These are phyloP conservation scores for Auricularia sp. DNA, from an alignment of 768 basidiomycete genomes.

Conservation along the genomic window DNA sequence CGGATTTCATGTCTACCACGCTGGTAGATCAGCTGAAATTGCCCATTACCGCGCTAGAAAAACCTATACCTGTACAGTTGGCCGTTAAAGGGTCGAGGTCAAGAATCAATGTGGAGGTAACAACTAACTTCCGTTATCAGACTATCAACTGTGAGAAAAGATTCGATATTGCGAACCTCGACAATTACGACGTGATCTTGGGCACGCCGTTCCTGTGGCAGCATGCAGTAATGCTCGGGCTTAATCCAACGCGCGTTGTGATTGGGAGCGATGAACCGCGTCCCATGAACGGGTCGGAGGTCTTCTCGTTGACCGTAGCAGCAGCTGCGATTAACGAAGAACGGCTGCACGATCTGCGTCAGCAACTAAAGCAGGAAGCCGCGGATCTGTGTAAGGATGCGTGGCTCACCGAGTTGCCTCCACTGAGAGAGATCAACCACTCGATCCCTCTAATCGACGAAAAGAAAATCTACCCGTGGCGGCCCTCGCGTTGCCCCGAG, in stretches of 20 bases:
- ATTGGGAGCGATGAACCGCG: neutral
- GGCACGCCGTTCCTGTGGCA: constrained; percentile 29
- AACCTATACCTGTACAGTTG: constrained; percentile 8
- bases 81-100: constrained; percentile 7
- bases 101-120: constrained; percentile 1
- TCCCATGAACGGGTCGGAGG: neutral
- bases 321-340: neutral
- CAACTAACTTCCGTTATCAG: constrained; percentile 5
- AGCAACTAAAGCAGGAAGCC: neutral
- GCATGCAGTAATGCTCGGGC: constrained; percentile 19
- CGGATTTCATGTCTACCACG: constrained; percentile 10
- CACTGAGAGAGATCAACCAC: constrained; percentile 32
- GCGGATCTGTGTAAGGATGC: constrained; percentile 5
- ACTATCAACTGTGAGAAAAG: neutral
- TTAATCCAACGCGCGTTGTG: constrained; percentile 5
- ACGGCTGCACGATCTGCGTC: neutral
- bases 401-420: constrained; percentile 22
- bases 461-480: constrained; percentile 20
- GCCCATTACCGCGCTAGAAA: neutral
- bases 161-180: constrained; percentile 27
- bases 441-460: constrained; percentile 31
- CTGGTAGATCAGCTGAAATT: constrained; percentile 8
- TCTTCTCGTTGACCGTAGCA: neutral
- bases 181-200: constrained; percentile 27
- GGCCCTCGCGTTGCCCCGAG: constrained; percentile 24